These are phyloP conservation scores for Jamesozyma gamospora DNA, from an alignment of 805 yeast species.

Conservation along the genomic window DNA sequence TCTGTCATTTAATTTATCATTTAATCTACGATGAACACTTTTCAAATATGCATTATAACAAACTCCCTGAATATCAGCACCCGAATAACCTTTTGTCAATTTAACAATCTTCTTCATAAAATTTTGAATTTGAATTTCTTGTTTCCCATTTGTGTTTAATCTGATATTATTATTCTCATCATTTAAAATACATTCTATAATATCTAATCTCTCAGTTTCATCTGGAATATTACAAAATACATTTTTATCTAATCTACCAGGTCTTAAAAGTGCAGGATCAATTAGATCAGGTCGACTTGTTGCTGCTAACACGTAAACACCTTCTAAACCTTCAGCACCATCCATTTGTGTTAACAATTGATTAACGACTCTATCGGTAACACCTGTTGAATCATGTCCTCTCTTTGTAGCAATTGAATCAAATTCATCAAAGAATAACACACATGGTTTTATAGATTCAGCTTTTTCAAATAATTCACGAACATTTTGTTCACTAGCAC, in stretches of 20 bases:
- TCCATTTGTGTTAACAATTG: constrained; percentile 97
- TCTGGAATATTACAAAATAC: constrained; percentile 84
- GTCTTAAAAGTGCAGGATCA: constrained; percentile 88
- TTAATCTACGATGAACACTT: constrained; percentile 64
- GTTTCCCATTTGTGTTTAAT: constrained; percentile 29
- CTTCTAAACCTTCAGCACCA: constrained; percentile 96
- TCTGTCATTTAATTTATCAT: constrained; percentile 33
- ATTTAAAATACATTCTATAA: constrained; percentile 32
- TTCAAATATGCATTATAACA: constrained; percentile 84
- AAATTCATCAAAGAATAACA: constrained; percentile 87
- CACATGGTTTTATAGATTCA: constrained; percentile 88
- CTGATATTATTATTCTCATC: constrained; percentile 34
- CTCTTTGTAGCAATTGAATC: constrained; percentile 96
- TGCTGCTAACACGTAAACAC: constrained; percentile 93
- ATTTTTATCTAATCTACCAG: constrained; percentile 91
- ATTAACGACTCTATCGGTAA: constrained; percentile 93
- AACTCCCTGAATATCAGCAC: constrained; percentile 91
- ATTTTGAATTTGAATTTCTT: constrained; percentile 33
- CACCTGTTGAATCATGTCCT: constrained; percentile 97
- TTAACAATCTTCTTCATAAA: constrained; percentile 43
- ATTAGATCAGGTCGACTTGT: constrained; percentile 93
- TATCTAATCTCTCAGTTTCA: constrained; percentile 60
- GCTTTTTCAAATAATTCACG: constrained; percentile 91
- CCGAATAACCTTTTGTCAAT: constrained; percentile 69
- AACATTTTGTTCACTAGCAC: constrained; percentile 93